Percentiles rank a stretch among this genome's conserved stretches.
Evolutionary conservation across 441 rosid genomes (phyloP).

Genomic region (Sinapis alba): DNA sequence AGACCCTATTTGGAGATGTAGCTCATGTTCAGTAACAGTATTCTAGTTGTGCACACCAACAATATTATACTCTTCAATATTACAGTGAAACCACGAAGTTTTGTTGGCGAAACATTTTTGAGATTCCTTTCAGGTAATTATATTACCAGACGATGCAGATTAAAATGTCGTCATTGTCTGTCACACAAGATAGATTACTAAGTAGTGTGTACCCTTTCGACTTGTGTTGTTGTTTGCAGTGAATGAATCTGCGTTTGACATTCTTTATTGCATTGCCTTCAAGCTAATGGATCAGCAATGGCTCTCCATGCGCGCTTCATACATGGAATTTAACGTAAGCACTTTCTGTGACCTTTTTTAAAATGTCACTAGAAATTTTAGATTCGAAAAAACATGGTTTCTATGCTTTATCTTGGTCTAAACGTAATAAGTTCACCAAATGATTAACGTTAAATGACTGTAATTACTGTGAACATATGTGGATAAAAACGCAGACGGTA

Average conservation of each 20-base stretch:
- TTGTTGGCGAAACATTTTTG: slow-evolving; percentile 44
- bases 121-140: slow-evolving; percentile 38
- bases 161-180: neutral
- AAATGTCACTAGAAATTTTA: neutral
- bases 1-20: neutral
- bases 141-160: neutral
- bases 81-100: slow-evolving; percentile 39
- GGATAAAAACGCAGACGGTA: slow-evolving; percentile 58
- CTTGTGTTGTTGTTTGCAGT: slow-evolving; percentile 25
- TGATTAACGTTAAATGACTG: neutral
- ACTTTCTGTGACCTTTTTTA: neutral
- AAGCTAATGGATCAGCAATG: slow-evolving; percentile 48
- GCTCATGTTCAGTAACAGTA: neutral
- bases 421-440: neutral
- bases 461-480: neutral
- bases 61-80: slow-evolving; percentile 8
- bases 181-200: slow-evolving; percentile 6
- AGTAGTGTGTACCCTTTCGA: neutral
- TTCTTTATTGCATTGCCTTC: slow-evolving; percentile 45
- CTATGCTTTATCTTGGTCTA: neutral
- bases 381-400: neutral
- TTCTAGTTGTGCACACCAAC: neutral
- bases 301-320: slow-evolving; percentile 47
- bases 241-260: slow-evolving; percentile 42
- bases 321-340: slow-evolving; percentile 46